A percentile compares a stretch with the other conserved stretches of the same genome.
Conservation (phyloP, 148 eudicot species). For the Spergularia marina region DNA sequence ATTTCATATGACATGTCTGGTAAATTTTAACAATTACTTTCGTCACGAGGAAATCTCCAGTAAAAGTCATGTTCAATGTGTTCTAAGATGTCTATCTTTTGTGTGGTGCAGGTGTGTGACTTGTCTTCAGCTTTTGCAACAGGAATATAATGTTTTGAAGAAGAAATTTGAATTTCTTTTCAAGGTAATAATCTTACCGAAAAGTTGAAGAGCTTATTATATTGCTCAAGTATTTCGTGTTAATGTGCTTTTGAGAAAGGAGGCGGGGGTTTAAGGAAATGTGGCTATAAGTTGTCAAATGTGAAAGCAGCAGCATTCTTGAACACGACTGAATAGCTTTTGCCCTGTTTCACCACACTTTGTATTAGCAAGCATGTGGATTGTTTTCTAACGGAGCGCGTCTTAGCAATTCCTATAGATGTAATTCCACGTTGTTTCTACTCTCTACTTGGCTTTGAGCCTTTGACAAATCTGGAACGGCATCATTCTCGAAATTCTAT, state of each 20-base stretch:
- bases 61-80: neutral
- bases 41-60: neutral
- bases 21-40: neutral
- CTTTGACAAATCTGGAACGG: neutral
- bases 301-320: neutral
- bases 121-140: conserved; percentile 33
- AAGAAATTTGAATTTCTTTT: conserved; percentile 34
- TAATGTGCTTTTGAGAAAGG: neutral
- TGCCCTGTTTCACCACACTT: neutral
- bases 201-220: neutral
- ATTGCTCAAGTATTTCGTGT: neutral
- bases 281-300: neutral
- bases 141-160: conserved; percentile 30
- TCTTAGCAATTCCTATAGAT: too few species aligned
- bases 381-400: neutral
- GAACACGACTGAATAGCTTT: neutral
- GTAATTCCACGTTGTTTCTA: too few species aligned
- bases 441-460: neutral
- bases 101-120: conserved; percentile 31
- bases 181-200: conserved; percentile 15
- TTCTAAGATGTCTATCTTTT: neutral
- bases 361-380: neutral
- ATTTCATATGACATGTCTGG: neutral
- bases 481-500: neutral
- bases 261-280: neutral